Conservation (phyloP, 345 rosid genomes). For the Murraya paniculata region DNA sequence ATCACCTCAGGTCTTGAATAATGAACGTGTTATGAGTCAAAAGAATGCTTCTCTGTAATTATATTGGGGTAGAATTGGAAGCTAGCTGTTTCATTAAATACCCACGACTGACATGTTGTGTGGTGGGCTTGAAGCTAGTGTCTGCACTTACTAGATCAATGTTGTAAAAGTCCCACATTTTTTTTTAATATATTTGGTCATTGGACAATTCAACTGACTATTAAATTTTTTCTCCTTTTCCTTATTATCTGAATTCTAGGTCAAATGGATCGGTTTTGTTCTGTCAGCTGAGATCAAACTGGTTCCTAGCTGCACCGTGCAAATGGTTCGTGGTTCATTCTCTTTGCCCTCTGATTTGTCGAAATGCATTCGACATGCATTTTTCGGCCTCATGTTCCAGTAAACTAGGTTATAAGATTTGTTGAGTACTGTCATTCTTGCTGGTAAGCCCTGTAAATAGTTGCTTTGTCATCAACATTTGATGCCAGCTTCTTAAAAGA, state of each 20-base stretch:
- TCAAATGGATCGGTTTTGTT: background rate
- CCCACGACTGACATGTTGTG: background rate
- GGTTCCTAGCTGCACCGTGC: background rate
- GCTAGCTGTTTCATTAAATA: background rate
- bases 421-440: background rate
- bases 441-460: conserved; percentile 27
- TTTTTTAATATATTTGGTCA: background rate
- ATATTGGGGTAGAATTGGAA: background rate
- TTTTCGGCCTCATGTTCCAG: conserved; percentile 1
- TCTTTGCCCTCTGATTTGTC: background rate
- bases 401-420: conserved; percentile 7
- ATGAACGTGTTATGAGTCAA: background rate
- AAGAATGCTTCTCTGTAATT: background rate
- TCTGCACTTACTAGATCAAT: background rate
- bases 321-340: conserved; percentile 11
- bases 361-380: background rate
- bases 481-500: background rate
- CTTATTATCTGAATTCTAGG: background rate
- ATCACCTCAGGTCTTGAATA: background rate
- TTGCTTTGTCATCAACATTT: background rate
- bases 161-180: background rate
- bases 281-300: conserved; percentile 8
- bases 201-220: background rate
- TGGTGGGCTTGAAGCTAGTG: background rate
- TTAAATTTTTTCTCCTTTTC: background rate